These are phyloP conservation scores for Claviceps humidiphila DNA, from an alignment of 2,329 filamentous ascomycete genomes.

Conservation along the genomic window DNA sequence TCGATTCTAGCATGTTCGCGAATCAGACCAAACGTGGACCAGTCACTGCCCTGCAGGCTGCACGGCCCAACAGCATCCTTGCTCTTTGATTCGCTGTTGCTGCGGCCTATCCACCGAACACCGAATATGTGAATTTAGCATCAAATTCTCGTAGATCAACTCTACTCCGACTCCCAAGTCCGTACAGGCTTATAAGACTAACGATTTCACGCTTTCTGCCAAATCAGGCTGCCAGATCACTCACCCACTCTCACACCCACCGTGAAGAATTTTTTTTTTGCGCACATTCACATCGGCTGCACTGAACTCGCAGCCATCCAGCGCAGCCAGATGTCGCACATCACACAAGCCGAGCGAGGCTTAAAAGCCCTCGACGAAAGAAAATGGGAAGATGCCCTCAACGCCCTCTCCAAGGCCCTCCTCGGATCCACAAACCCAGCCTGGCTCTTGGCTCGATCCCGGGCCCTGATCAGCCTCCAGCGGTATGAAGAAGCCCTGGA, in stretches of 20 bases:
- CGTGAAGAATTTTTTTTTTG: too few relatives aligned
- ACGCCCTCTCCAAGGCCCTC: constrained; percentile 54
- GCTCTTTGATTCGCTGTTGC: too few relatives aligned
- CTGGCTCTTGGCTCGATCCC: constrained; percentile 75
- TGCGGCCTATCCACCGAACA: too few relatives aligned
- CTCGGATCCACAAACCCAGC: constrained; percentile 51
- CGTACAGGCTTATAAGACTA: too few relatives aligned
- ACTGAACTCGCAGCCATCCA: background rate
- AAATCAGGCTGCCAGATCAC: too few relatives aligned
- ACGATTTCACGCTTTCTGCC: too few relatives aligned
- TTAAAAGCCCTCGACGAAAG: constrained; percentile 48
- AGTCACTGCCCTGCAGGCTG: background rate
- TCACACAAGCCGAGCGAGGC: constrained; percentile 43
- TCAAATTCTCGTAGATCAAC: too few relatives aligned
- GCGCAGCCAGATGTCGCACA: constrained; percentile 33
- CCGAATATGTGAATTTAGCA: too few relatives aligned
- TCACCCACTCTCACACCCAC: background rate
- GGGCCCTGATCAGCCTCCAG: constrained; percentile 55
- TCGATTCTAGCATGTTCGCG: background rate
- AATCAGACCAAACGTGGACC: background rate
- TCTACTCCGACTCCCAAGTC: too few relatives aligned
- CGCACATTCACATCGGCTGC: too few relatives aligned
- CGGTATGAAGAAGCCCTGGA: constrained; percentile 50
- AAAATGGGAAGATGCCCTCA: constrained; percentile 55
- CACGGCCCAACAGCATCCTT: background rate